phyloP scores from a whole-genome alignment of 176 grass and related monocot species.

The Musa troglodytarum region DNA sequence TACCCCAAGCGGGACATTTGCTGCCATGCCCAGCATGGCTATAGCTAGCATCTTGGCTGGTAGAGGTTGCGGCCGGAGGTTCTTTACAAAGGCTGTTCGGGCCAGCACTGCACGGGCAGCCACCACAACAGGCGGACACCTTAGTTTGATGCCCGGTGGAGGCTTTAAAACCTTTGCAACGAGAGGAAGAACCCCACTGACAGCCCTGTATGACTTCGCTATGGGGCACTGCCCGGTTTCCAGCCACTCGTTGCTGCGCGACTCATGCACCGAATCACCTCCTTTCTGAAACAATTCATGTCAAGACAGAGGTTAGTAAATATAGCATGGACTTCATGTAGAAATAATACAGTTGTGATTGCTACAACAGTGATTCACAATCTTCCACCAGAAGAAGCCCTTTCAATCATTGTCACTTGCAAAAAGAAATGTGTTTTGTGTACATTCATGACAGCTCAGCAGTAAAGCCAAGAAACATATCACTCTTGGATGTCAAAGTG shows the following conservation, averaged over 20 bases:
- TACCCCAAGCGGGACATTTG: slow-evolving; percentile 76
- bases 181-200: slow-evolving; percentile 50
- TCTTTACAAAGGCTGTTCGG: slow-evolving; percentile 12
- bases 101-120: slow-evolving; percentile 61
- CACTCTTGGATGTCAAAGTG: background rate
- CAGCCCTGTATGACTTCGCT: slow-evolving; percentile 35
- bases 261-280: slow-evolving; percentile 45
- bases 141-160: slow-evolving; percentile 54
- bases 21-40: slow-evolving; percentile 61
- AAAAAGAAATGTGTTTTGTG: too few species aligned
- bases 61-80: slow-evolving; percentile 26
- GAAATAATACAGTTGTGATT: too few species aligned
- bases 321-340: too few species aligned
- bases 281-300: slow-evolving; percentile 35
- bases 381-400: too few species aligned
- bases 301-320: slow-evolving; percentile 1
- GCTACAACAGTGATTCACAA: too few species aligned
- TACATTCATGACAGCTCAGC: too few species aligned
- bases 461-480: too few species aligned
- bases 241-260: slow-evolving; percentile 67
- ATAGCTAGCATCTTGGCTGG: slow-evolving; percentile 65
- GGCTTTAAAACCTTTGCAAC: slow-evolving; percentile 62
- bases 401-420: too few species aligned
- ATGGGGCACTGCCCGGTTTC: slow-evolving; percentile 72
- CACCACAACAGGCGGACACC: slow-evolving; percentile 53